phyloP scores from a whole-genome alignment of 306 rosid genomes.

The Prunus mume region DNA sequence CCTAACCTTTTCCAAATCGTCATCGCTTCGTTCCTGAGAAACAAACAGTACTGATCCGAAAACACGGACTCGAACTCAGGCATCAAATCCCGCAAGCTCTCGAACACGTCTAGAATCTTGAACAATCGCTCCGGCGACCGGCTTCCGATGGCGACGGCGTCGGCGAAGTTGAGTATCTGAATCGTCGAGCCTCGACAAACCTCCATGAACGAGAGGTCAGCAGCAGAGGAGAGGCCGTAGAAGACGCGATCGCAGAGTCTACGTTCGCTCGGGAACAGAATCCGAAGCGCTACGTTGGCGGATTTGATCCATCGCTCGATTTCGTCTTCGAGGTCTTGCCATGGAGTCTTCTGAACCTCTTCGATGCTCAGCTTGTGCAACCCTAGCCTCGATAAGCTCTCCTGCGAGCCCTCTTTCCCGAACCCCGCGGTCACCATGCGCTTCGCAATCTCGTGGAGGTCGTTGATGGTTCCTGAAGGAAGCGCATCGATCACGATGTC shows the following conservation, averaged over 20 bases:
- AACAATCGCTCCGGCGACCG: slow-evolving; percentile 86
- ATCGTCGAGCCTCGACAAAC: slow-evolving; percentile 80
- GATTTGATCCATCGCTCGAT: slow-evolving; percentile 87
- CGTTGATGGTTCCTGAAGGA: slow-evolving; percentile 71
- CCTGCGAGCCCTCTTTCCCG: slow-evolving; percentile 90
- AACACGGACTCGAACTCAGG: slow-evolving; percentile 69
- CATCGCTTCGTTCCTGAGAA: slow-evolving; percentile 67
- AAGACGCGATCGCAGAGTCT: slow-evolving; percentile 77
- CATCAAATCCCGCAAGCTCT: slow-evolving; percentile 69
- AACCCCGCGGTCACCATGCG: slow-evolving; percentile 89
- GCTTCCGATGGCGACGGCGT: slow-evolving; percentile 77
- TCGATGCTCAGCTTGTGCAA: slow-evolving; percentile 82
- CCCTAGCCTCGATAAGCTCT: slow-evolving; percentile 82
- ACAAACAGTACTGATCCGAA: slow-evolving; percentile 69
- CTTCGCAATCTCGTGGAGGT: slow-evolving; percentile 89
- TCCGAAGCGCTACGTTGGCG: slow-evolving; percentile 59
- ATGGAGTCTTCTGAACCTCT: slow-evolving; percentile 79
- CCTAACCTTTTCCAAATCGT: slow-evolving; percentile 89
- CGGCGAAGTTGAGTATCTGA: slow-evolving; percentile 78
- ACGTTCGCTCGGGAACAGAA: slow-evolving; percentile 83
- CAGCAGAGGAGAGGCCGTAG: slow-evolving; percentile 72
- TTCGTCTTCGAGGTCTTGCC: slow-evolving; percentile 89
- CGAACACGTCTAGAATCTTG: slow-evolving; percentile 74
- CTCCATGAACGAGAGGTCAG: slow-evolving; percentile 86
- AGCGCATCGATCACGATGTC: slow-evolving; percentile 81